Percentiles rank a stretch among this genome's conserved stretches.
phyloP scores from a whole-genome alignment of 2,329 filamentous ascomycete species.

The Aureobasidium sp. region DNA sequence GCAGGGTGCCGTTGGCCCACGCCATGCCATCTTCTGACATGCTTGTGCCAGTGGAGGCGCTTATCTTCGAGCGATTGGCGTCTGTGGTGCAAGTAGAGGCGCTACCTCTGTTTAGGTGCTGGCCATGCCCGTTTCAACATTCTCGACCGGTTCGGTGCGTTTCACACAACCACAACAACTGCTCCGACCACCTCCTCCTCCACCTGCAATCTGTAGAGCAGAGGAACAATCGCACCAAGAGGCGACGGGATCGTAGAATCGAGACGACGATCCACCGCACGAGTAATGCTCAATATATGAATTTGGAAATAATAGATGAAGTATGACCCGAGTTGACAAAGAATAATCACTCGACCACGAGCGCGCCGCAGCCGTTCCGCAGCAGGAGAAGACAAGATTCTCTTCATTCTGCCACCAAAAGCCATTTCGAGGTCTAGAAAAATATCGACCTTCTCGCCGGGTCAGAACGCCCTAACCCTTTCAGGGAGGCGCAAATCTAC shows the following conservation, averaged over 20 bases:
- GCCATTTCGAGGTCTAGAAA: constrained; percentile 11
- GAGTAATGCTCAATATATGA: constrained; percentile 1
- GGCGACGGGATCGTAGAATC: background rate
- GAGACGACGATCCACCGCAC: constrained; percentile 2
- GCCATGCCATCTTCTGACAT: constrained; percentile 13
- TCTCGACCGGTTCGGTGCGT: constrained; percentile 11
- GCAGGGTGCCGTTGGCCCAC: background rate
- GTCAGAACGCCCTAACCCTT: background rate
- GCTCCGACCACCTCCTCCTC: constrained; percentile 4
- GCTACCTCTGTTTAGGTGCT: constrained; percentile 8
- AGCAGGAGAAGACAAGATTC: background rate
- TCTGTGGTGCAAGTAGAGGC: constrained; percentile 6
- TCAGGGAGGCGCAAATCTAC: constrained; percentile 7
- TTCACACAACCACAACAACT: constrained; percentile 14
- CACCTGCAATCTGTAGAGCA: constrained; percentile 1
- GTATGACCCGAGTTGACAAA: background rate
- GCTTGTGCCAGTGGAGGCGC: constrained; percentile 9
- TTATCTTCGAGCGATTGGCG: constrained; percentile 10
- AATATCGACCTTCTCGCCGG: background rate
- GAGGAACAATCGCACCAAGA: background rate
- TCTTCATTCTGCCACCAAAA: background rate
- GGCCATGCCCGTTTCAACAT: constrained; percentile 9
- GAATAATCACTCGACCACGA: background rate
- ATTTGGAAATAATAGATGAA: constrained; percentile 5
- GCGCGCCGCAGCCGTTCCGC: background rate